Conservation (phyloP, 495 filamentous ascomycete species). For the Recurvomyces mirabilis region DNA sequence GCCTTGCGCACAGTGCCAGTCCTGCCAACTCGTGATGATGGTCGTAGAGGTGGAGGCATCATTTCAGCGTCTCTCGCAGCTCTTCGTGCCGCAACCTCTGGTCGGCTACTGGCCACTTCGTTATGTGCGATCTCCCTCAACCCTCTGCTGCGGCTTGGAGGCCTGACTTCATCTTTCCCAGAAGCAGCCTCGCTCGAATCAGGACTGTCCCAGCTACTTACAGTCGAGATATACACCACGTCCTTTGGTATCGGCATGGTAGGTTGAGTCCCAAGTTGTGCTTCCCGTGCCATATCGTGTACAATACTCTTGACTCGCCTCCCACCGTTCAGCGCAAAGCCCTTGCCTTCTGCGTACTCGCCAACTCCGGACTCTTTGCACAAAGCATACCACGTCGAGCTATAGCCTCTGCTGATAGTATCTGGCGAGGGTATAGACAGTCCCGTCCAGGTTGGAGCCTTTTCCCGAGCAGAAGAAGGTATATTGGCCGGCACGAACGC, state of each 20-base stretch:
- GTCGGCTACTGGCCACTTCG: conserved; percentile 11
- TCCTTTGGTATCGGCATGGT: conserved; percentile 31
- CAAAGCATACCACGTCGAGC: conserved; percentile 30
- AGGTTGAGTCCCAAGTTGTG: conserved; percentile 27
- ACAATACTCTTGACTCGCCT: conserved; percentile 29
- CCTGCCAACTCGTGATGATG: neutral
- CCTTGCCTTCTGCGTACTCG: conserved; percentile 29
- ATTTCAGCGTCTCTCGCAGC: conserved; percentile 14
- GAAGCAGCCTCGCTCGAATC: conserved; percentile 3
- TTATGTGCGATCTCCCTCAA: conserved; percentile 19
- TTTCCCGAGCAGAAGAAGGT: conserved; percentile 22
- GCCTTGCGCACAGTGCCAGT: conserved; percentile 11
- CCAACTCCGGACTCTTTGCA: conserved; percentile 33
- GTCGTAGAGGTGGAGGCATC: conserved; percentile 18
- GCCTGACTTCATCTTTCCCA: neutral
- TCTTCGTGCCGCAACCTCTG: neutral
- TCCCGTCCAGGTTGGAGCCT: conserved; percentile 29
- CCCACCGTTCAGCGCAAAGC: conserved; percentile 28
- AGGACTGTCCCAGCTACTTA: conserved; percentile 21
- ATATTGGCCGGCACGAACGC: conserved; percentile 29
- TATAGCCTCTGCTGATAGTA: conserved; percentile 29
- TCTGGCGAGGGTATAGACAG: conserved; percentile 27
- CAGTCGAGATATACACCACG: conserved; percentile 25
- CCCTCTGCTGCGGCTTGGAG: conserved; percentile 6
- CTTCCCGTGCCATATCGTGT: conserved; percentile 30